These are phyloP conservation scores for Eutrema salsugineum DNA, from an alignment of 441 rosid species.

Conservation along the genomic window DNA sequence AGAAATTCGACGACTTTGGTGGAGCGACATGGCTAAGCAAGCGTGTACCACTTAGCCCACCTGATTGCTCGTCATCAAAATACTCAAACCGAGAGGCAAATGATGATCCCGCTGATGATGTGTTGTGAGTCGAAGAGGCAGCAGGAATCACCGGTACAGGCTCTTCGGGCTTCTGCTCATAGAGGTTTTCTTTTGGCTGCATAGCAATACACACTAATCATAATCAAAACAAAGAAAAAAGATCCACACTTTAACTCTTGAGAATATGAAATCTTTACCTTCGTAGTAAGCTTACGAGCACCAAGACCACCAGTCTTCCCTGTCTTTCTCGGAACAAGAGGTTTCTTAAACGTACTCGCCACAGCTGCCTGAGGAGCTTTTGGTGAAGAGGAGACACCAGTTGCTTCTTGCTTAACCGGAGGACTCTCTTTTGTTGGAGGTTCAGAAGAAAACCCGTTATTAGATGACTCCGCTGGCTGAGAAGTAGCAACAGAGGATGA, in stretches of 20 bases:
- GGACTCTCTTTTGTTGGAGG: slow-evolving; percentile 40
- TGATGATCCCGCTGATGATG: slow-evolving; percentile 46
- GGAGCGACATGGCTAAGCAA: slow-evolving; percentile 81
- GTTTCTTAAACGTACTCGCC: slow-evolving; percentile 61
- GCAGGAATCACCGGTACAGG: slow-evolving; percentile 46
- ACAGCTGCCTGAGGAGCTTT: slow-evolving; percentile 42
- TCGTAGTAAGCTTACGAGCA: slow-evolving; percentile 75
- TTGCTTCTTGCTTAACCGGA: slow-evolving; percentile 27
- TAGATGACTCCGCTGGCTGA: slow-evolving; percentile 42
- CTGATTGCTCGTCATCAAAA: slow-evolving; percentile 53
- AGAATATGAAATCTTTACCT: slow-evolving; percentile 36
- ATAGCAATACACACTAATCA: not conserved
- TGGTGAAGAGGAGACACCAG: slow-evolving; percentile 40
- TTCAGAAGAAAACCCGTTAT: slow-evolving; percentile 42
- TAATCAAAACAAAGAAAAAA: not conserved
- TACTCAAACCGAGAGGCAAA: slow-evolving; percentile 83
- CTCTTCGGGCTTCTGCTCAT: slow-evolving; percentile 94
- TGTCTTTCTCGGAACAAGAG: slow-evolving; percentile 65
- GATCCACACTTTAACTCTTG: not conserved
- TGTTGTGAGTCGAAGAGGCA: slow-evolving; percentile 44
- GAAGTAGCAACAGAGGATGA: slow-evolving; percentile 44
- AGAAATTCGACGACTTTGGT: slow-evolving; percentile 82
- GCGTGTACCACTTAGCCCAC: slow-evolving; percentile 50
- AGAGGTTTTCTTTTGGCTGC: slow-evolving; percentile 79
- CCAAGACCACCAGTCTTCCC: slow-evolving; percentile 88